Base-by-base conservation (phyloP, 495 filamentous ascomycete species). In the Aspergillus affinis region DNA sequence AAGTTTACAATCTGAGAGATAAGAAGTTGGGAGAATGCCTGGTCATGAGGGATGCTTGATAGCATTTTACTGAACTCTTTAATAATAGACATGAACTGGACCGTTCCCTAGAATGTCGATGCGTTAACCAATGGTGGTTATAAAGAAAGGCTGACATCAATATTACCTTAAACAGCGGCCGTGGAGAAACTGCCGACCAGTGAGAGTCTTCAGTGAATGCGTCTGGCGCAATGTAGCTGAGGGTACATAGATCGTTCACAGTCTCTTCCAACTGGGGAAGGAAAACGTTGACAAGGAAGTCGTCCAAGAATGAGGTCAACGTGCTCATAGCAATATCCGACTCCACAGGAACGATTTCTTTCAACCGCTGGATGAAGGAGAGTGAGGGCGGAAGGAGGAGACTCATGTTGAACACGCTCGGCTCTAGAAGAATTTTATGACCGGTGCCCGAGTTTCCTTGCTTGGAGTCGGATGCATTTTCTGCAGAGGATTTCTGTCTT, bases 251-350 rank as follows among this genome's bases (percentile, higher is more conserved):
- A 68, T 99, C 95, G 13, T 88, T 86, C 7, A 99, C 84, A 0
- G 95, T 97, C 67, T 99, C 94, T 55, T 99, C 94, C 15, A 99
- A 77, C 67, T 97, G 95, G 19, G 94, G 94, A 57, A 93, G 89
- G 78, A 99, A 99, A 41, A 98, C 93, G 66, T 98, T 98, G 72
- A 98, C 88, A 55, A 99, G 84, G 74, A 98, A 98, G 70, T 99
- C 95, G 70, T 99, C 94, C 12, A 99, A 83, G 75, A 99, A 99
- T 21, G 91, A 93, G 2, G 94, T 97, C 52, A 98, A 72, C 2
- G 91, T 96, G 70, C 86, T 90, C 60, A 89, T 88, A 7, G 88
- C 87, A 64, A 98, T 89, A 62, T 95, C 93, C 0, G 92, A 82
- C 56, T 81, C 87, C 17, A 87, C 81, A 4, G 94, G 94, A 1